Evolutionary conservation across 2,329 filamentous ascomycete genomes (phyloP).

Genomic region (Fusarium brachygibbosum): DNA sequence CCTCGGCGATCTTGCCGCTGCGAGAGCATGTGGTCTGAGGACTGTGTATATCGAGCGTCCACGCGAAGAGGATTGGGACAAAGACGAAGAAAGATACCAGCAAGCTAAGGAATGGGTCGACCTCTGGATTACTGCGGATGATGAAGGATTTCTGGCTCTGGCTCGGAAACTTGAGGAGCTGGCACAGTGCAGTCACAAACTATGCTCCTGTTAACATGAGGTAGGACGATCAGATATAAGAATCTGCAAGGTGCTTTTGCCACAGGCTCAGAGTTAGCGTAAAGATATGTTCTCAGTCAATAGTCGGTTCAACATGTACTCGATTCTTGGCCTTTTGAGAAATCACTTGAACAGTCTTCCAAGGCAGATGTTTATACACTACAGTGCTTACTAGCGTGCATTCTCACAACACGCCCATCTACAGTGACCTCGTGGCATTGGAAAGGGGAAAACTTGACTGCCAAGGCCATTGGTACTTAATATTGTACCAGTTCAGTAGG

Average conservation of each 20-base stretch:
- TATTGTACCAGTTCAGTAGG: neutral
- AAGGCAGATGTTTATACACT: neutral
- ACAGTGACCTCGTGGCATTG: neutral
- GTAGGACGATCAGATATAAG: too few relatives aligned
- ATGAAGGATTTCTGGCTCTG: slow-evolving; percentile 52
- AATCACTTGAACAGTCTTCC: neutral
- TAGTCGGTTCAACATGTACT: neutral
- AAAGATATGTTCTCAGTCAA: neutral
- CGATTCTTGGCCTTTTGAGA: neutral
- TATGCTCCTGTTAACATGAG: neutral
- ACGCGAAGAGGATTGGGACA: slow-evolving; percentile 73
- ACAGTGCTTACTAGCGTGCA: too few relatives aligned
- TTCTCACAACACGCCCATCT: too few relatives aligned
- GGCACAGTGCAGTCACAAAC: neutral
- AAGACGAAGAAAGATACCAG: slow-evolving; percentile 64
- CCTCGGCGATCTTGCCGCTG: slow-evolving; percentile 75
- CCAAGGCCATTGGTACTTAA: neutral
- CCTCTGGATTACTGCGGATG: slow-evolving; percentile 54
- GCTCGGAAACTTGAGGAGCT: slow-evolving; percentile 47
- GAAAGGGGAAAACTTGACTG: neutral
- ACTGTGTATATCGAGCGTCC: slow-evolving; percentile 81
- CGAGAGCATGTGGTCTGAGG: slow-evolving; percentile 72
- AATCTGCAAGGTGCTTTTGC: neutral
- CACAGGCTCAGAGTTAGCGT: neutral
- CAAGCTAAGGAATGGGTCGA: slow-evolving; percentile 63